These are phyloP conservation scores for Grosmannia clavigera DNA, from an alignment of 2,329 filamentous ascomycete species.

Conservation along the genomic window DNA sequence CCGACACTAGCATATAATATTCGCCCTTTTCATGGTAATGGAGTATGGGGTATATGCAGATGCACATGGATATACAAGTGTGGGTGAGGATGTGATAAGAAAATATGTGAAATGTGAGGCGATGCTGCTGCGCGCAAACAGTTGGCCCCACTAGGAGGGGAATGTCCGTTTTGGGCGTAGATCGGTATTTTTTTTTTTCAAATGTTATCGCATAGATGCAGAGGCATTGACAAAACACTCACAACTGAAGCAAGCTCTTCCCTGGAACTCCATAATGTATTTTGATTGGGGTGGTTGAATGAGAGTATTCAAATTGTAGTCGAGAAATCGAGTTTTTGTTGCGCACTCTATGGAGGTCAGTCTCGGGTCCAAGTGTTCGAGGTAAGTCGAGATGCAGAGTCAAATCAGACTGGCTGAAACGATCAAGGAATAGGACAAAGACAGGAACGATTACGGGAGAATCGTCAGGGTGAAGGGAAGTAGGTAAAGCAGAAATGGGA, in stretches of 20 bases:
- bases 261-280: conserved; percentile 14
- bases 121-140: not conserved
- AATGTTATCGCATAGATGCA: conserved; percentile 1
- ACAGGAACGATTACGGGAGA: not conserved
- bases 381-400: not conserved
- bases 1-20: conserved; percentile 7
- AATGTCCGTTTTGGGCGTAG: conserved; percentile 9
- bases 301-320: not conserved
- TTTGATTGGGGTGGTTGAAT: not conserved
- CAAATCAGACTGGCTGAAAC: not conserved
- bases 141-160: conserved; percentile 3
- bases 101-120: not conserved
- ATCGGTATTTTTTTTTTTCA: conserved; percentile 5
- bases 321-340: not conserved
- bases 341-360: not conserved
- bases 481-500: not conserved
- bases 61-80: not conserved
- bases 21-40: not conserved
- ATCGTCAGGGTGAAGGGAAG: not conserved
- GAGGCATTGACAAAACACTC: conserved; percentile 7
- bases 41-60: not conserved
- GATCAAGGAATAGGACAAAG: not conserved
- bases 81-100: not conserved
- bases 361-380: not conserved
- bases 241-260: conserved; percentile 16